Conservation (phyloP, 257 asterid genomes). For the Nicotiana undulata region DNA sequence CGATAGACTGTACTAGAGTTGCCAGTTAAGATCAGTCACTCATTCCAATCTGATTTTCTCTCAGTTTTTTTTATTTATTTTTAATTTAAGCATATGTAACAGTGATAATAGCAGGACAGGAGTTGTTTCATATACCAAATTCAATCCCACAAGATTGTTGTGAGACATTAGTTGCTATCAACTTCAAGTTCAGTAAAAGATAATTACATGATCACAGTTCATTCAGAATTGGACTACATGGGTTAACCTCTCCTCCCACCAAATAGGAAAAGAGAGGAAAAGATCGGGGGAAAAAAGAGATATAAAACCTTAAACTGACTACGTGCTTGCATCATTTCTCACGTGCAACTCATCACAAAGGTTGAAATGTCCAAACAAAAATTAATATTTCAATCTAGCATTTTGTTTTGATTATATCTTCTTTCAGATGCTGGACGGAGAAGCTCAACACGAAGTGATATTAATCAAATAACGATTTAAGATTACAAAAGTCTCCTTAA, state of each 20-base stretch:
- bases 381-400: background rate
- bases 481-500: background rate
- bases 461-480: background rate
- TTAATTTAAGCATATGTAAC: background rate
- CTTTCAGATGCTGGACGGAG: background rate
- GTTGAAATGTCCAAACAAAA: background rate
- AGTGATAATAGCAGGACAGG: background rate
- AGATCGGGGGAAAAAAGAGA: background rate
- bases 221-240: background rate
- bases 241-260: background rate
- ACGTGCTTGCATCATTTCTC: background rate
- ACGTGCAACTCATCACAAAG: background rate
- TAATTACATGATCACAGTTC: background rate
- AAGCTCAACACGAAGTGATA: background rate
- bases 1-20: background rate
- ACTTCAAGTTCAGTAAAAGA: background rate
- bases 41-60: background rate
- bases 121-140: background rate
- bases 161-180: background rate
- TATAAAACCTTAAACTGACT: background rate
- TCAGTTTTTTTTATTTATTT: background rate
- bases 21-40: background rate
- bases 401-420: background rate
- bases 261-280: background rate
- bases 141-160: background rate